Percentiles rank a stretch among this genome's conserved stretches.
phyloP scores from a whole-genome alignment of 2,329 filamentous ascomycete species.

The Fusarium torreyae region DNA sequence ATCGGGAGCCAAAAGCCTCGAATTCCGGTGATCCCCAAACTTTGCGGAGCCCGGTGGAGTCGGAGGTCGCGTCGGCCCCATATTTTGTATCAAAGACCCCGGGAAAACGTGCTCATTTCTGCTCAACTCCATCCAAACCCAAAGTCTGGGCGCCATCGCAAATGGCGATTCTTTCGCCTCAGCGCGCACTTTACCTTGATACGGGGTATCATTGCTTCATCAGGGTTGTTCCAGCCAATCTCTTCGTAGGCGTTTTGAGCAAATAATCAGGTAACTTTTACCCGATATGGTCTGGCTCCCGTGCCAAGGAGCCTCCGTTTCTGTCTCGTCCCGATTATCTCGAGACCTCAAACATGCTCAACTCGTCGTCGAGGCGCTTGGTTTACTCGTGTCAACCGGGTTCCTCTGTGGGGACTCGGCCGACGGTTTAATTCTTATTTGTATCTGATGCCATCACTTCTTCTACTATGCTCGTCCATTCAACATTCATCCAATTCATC shows the following conservation, averaged over 20 bases:
- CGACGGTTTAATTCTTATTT: slow-evolving; percentile 45
- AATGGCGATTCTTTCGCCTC: slow-evolving; percentile 13
- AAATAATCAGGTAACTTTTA: slow-evolving; percentile 44
- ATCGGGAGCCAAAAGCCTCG: slow-evolving; percentile 15
- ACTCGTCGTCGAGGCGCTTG: slow-evolving; percentile 17
- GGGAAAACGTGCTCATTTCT: slow-evolving; percentile 58
- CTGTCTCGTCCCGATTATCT: slow-evolving; percentile 16
- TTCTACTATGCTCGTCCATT: slow-evolving; percentile 10
- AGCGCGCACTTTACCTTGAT: not conserved
- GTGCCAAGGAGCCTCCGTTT: slow-evolving; percentile 30
- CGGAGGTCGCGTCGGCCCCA: slow-evolving; percentile 27
- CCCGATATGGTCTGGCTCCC: slow-evolving; percentile 45
- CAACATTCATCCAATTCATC: slow-evolving; percentile 17
- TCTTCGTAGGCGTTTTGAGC: slow-evolving; percentile 33
- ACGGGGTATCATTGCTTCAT: slow-evolving; percentile 24
- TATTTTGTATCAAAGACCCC: slow-evolving; percentile 28
- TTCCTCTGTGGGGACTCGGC: slow-evolving; percentile 32
- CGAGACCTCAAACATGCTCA: slow-evolving; percentile 38
- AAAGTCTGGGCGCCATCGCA: not conserved
- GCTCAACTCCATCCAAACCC: slow-evolving; percentile 48
- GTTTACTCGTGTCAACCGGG: slow-evolving; percentile 9
- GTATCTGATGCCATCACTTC: slow-evolving; percentile 43
- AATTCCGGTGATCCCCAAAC: slow-evolving; percentile 8
- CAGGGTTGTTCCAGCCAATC: slow-evolving; percentile 26
- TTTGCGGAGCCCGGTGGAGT: slow-evolving; percentile 27